Base-by-base conservation (phyloP, 306 rosid genomes). In the Lathyrus oleraceus region DNA sequence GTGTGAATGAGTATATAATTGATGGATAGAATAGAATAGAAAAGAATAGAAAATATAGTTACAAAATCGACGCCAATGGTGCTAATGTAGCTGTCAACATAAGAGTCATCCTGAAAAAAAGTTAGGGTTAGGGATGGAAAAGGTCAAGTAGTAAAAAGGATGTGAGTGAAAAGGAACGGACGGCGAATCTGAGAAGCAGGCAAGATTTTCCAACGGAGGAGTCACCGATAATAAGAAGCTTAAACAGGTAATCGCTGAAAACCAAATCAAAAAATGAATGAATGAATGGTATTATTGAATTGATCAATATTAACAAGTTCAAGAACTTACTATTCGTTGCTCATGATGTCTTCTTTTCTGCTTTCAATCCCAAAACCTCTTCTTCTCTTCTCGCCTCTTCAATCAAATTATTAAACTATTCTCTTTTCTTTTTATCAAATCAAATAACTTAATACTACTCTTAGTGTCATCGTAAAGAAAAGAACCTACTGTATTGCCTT, bases 61-160 rank as follows among this genome's bases (percentile, higher is more conserved):
- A 94, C 98, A 69, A 94, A 94, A 85, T 94, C 98, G 68, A 94
- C 98, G 61, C 98, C 98, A 71, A 94, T 90, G 77, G 98, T 94
- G 48, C 97, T 94, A 66, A 94, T 86, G 79, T 90, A 90, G 92
- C 92, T 94, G 75, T 94, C 98, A 10, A 84, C 95, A 61, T 94
- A 94, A 2, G 98, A 94, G 74, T 90, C 97, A 76, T 90, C 98
- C 98, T 90, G 87, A 52, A 58, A 3, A 14, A 8, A 5, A 53
- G 39, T 7, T 35, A 44, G 60, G 12, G 47, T n/a, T 2, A 52
- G 13, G 60, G 16, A 32, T 4, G 20, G 20, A 42, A 2, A 12
- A n/a, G 30, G 21, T 19, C 2, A 7, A 19, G 0, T 3, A 11
- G 43, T 0, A 9, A n/a, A 1, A 0, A 40, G 56, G 30, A 58